Evolutionary conservation across 768 basidiomycete genomes (phyloP), one percentile per base, ranked within the genome.

Genomic region (Lentinula sp.): DNA sequence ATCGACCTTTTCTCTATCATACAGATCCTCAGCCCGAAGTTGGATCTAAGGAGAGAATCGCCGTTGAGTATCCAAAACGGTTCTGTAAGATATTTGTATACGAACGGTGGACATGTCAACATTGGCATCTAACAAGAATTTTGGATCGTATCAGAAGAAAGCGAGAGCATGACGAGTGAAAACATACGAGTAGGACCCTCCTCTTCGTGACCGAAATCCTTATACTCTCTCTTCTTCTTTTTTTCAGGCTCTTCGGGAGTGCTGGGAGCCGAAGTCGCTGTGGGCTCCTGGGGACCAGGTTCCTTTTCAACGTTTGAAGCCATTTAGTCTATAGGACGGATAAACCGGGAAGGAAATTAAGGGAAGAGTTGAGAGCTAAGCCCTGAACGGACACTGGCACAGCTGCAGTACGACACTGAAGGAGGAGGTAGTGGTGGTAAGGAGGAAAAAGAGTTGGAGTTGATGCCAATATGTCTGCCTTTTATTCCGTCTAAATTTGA

Each of bases 1-100:
- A 76, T 98, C 96, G 76, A 98, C 96, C 80, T 98, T 98, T 77
- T 98, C 96, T 79, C 96, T 96, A 76, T 97, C 95, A 73, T 97
- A 98, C 54, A 95, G 77, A 73, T 95, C 93, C 74, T 95, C 93
- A 3, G 93, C 92, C 73, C 87, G 93, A 67, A 95, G 82, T 75
- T 94, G 90, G 63, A 95, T 95, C 85, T 80, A 15, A 28, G 46
- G 42, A 32, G 35, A 53, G 35, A 59, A 35, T 49, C 48, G 59
- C 59, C 20, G 35, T 49, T 42, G 1, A 35, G 10, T 10, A 52
- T 33, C 63, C 39, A 62, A 61, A 23, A 60, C 15, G 50, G n/a
- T 28, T 2, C 28, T 46, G 54, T 1, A 10, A 61, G 43, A 60
- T 63, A 42, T 63, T n/a, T 0, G 13, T 15, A 57, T 52, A 67